A percentile compares a stretch with the other conserved stretches of the same genome.
These are phyloP conservation scores for Coemansia aciculifera DNA, from an alignment of 192 early-diverging fungal genomes.

Conservation along the genomic window DNA sequence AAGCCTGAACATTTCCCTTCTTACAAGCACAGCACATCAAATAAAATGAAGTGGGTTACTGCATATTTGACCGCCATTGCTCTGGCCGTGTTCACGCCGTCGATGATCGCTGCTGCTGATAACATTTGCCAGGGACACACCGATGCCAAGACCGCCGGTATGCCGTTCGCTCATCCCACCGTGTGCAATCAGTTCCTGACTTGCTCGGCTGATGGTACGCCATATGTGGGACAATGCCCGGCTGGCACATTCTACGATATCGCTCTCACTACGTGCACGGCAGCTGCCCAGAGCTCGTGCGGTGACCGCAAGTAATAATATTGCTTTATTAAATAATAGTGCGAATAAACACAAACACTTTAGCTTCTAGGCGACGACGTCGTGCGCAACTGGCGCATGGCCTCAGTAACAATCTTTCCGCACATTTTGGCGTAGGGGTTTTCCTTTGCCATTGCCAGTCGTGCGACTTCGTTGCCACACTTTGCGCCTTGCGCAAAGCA, in stretches of 20 bases:
- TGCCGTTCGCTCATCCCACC: conserved; percentile 40
- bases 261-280: conserved; percentile 35
- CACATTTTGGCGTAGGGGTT: conserved; percentile 76
- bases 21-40: neutral
- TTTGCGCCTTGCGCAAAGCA: conserved; percentile 63
- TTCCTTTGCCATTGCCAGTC: conserved; percentile 56
- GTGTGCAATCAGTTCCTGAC: conserved; percentile 34
- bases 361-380: conserved; percentile 4
- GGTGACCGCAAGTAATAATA: conserved; percentile 35
- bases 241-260: conserved; percentile 49
- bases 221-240: conserved; percentile 37
- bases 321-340: neutral
- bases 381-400: conserved; percentile 54
- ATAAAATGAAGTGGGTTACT: neutral
- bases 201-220: conserved; percentile 28
- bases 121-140: conserved; percentile 46
- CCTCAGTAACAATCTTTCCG: conserved; percentile 60
- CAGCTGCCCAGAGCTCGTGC: conserved; percentile 28
- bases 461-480: conserved; percentile 64
- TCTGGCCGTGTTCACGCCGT: neutral
- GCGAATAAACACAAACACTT: neutral
- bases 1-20: neutral
- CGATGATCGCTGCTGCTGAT: conserved; percentile 8
- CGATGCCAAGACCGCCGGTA: conserved; percentile 28
- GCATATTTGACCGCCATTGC: conserved; percentile 1